Evolutionary conservation across 2,329 filamentous ascomycete genomes (phyloP), one percentile per base, ranked within the genome.

Genomic region (Colletotrichum sansevieriae): DNA sequence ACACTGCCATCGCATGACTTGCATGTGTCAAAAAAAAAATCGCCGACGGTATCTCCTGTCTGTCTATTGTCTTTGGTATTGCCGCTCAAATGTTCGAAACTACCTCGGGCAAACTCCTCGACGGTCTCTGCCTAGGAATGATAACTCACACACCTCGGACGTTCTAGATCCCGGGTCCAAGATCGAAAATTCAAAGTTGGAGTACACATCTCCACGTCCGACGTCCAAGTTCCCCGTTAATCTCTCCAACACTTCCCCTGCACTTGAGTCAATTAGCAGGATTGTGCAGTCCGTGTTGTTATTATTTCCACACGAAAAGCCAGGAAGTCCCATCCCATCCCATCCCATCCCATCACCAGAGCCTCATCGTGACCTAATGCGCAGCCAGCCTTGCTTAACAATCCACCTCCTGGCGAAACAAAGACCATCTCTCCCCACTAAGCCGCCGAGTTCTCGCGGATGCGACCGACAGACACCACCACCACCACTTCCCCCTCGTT

Each of bases 281-380:
- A 22, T 22, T 22, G 22, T 18, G 18, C 18, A 18, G 18, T 18
- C 18, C 18, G 18, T 18, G 18, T 18, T 18, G 18, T 18, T 18
- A 18, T 18, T 18, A 18, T 18, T 18, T 18, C 18, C 18, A 25
- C 25, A 25, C 25, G 25, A 5, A 25, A 25, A 25, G 25, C 25
- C 25, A 25, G 25, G 25, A 25, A 25, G 43, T 44, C 4, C 44
- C 54, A 37, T 51, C 55, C 22, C 44, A 15, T 44, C 4, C 44
- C 54, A 37, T 51, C 55, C 22, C 44, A 15, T 15, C 22, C 46
- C 6, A 55, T 39, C 39, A 61, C 20, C 57, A 56, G 58, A 66
- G 58, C 64, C 49, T 66, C 58, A 63, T 63, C 35, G 49, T 49
- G 51, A 66, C 58, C 44, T 49, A 15, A 56, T 56, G 59, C 64